A percentile compares a stretch with the other conserved stretches of the same genome.
Conservation (phyloP, 352 stramenopile genomes). For the Phytophthora aleatoria region DNA sequence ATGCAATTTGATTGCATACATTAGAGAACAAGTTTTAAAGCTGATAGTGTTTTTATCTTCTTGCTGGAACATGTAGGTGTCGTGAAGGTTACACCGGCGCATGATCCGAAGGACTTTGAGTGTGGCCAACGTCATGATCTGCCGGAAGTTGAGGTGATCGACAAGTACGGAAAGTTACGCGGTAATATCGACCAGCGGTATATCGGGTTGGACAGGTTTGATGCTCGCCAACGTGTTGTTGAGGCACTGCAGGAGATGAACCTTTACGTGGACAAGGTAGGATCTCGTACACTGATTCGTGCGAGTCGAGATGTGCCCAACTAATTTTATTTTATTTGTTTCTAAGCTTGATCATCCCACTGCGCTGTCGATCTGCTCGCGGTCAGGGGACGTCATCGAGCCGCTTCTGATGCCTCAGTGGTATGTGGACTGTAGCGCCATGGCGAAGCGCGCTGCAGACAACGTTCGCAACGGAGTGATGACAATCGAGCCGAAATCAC, state of each 20-base stretch:
- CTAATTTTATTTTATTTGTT: not conserved
- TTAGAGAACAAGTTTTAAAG: not conserved
- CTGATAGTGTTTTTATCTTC: not conserved
- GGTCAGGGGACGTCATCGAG: conserved; percentile 98
- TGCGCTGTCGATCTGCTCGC: conserved; percentile 95
- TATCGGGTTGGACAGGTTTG: conserved; percentile 95
- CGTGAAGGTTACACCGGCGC: conserved; percentile 97
- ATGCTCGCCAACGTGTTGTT: conserved; percentile 91
- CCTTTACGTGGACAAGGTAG: conserved; percentile 94
- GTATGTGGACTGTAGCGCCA: conserved; percentile 97
- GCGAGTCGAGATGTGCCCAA: not conserved
- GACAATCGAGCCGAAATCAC: conserved; percentile 94
- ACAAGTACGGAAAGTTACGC: conserved; percentile 73
- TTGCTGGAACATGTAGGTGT: conserved; percentile 45
- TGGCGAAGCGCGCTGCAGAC: conserved; percentile 94
- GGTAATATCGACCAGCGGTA: conserved; percentile 84
- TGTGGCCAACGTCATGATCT: conserved; percentile 96
- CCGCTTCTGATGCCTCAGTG: conserved; percentile 99
- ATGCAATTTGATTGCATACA: conserved; percentile 17
- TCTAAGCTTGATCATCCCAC: conserved; percentile 75
- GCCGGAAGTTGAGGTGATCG: conserved; percentile 72
- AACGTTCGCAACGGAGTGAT: conserved; percentile 95
- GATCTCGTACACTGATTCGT: conserved; percentile 23
- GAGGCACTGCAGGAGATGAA: conserved; percentile 88
- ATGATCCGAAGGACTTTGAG: conserved; percentile 99